Base-by-base conservation (phyloP, 176 grass and related monocot species). In the Zoysia pacifica region DNA sequence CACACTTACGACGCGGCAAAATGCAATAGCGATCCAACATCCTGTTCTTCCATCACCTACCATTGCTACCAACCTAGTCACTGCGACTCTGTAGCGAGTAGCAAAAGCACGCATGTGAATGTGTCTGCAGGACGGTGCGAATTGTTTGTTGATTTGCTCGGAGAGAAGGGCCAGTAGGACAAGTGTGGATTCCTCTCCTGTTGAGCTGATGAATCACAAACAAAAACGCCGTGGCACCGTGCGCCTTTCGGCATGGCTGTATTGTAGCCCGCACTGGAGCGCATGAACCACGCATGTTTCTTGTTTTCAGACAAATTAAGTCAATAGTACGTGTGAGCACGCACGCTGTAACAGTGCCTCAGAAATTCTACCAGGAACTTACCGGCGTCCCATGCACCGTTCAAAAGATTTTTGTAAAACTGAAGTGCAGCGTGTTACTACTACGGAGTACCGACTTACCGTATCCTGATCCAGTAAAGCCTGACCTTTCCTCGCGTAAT, bases 181-280 rank as follows among this genome's bases (percentile, higher is more conserved):
- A 88, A 84, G 70, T 11, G 36, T 54, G 64, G 76, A 70, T 75
- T 76, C 81, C 70, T 76, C 49, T 49, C 35, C 65, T 76, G 64
- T 37, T 48, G 54, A 35, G 56, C 59, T 75, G 28, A 28, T 28
- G 82, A 84, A 84, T 81, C 67, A 64, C 41, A 55, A 28, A 28
- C 28, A 28, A 28, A 28, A 28, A 41, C 76, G 11, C 86, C 81
- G 63, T 62, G 45, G 68, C 75, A 40, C 39, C 62, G 46, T 84
- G 86, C 76, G 8, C 64, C 40, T 84, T 64, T 70, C 63, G 63
- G 74, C 48, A 37, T 72, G 14, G 0, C n/a, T 18, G 58, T 28
- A 28, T 28, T 28, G 28, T 85, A 56, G 48, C 35, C 73, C 41
- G 65, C 42, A 65, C 48, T 11, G 39, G 28, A 51, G 55, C 62